Base-by-base conservation (phyloP, 345 rosid genomes). In the Gossypioides kirkii region DNA sequence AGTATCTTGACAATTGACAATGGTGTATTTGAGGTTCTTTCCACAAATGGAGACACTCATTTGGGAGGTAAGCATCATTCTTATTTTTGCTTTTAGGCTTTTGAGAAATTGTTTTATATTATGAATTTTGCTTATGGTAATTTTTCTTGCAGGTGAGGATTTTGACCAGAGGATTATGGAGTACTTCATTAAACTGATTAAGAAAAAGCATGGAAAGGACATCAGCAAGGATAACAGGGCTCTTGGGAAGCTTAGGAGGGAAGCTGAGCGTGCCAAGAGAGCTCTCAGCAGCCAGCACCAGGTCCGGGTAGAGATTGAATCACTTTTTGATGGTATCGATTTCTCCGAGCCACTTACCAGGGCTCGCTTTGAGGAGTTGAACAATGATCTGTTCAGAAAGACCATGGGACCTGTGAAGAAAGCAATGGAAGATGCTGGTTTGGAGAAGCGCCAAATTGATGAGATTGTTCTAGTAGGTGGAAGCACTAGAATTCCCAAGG, bases 251-350 rank as follows among this genome's bases (percentile, higher is more conserved):
- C 94, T 94, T 60, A 74, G 97, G 79, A 90, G 98, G 86, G 99
- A 95, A 82, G 74, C 81, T 76, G 99, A 95, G 79, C 91, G 97
- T 61, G 99, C 99, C 82, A 95, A 95, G 96, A 89, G 99, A 85
- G 99, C 99, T 74, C 92, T 95, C 56, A 95, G 99, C 56, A 92
- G 98, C 86, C 99, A 95, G 92, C 99, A 95, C 78, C 99, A 95
- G 79, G 91, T 95, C 84, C 93, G 97, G 14, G 99, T 92, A 69
- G 99, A 95, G 79, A 95, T 95, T 70, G 99, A 95, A 71, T 95
- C 99, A 0, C 98, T 95, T 70, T 85, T 88, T 61, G 98, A 92
- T 20, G 99, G 99, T 8, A 10, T 79, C 0, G 99, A 95, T 81
- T 92, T 95, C 87, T 95, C 99, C 10, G 99, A 95, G 82, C 99